Base-by-base conservation (phyloP, 2,329 filamentous ascomycete genomes). In the Truncatella angustata region DNA sequence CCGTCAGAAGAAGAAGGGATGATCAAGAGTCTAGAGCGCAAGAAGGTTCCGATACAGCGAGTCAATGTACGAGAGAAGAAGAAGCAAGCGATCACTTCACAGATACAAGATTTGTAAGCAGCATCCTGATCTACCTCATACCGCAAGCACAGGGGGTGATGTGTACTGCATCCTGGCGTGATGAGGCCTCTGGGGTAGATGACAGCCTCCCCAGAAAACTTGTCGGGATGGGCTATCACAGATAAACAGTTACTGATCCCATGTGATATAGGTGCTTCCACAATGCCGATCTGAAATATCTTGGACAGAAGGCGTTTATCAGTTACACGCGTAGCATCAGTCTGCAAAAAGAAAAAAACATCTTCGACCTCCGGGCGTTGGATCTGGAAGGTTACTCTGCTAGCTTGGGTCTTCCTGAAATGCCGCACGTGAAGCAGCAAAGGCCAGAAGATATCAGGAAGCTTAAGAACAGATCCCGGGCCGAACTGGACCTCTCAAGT, bases 201-300 rank as follows among this genome's bases (percentile, higher is more conserved):
- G n/a, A n/a, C n/a, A n/a, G n/a, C n/a, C n/a, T n/a, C n/a, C n/a
- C n/a, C n/a, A n/a, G n/a, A n/a, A n/a, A n/a, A n/a, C n/a, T n/a
- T n/a, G n/a, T n/a, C n/a, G n/a, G n/a, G n/a, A n/a, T n/a, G n/a
- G n/a, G n/a, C n/a, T n/a, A n/a, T n/a, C n/a, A n/a, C n/a, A n/a
- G n/a, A n/a, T n/a, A n/a, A n/a, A n/a, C n/a, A n/a, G n/a, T n/a
- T n/a, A n/a, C n/a, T n/a, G n/a, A n/a, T n/a, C n/a, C n/a, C n/a
- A n/a, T n/a, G n/a, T n/a, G n/a, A n/a, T n/a, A 90, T 61, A 91
- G 97, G 86, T 96, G 91, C 63, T 99, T 97, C 75, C 90, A 97
- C 69, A 90, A 96, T 58, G 87, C 91, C 0, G 90, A 96, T 58
- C 74, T 97, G 59, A 97, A 97, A 64, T 97, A 97, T 60, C 79